These are phyloP conservation scores for Aspergillus sp. DNA, from an alignment of 2,329 filamentous ascomycete genomes.

Conservation along the genomic window DNA sequence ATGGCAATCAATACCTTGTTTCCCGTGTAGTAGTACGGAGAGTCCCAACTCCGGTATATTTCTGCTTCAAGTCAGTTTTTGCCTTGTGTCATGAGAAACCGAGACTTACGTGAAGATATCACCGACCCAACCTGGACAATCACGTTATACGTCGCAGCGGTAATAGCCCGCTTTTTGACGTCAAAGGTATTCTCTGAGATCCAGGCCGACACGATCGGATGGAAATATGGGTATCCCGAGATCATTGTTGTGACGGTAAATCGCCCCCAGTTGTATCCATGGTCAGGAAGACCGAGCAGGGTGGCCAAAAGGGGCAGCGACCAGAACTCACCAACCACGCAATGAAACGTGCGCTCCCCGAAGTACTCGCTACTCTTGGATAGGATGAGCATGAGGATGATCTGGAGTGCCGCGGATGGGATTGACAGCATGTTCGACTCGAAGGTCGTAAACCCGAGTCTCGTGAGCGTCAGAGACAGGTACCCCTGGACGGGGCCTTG, in stretches of 20 bases:
- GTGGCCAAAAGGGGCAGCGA: slow-evolving; percentile 52
- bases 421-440: slow-evolving; percentile 33
- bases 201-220: slow-evolving; percentile 44
- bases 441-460: slow-evolving; percentile 30
- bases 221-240: slow-evolving; percentile 56
- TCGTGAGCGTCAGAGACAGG: slow-evolving; percentile 54
- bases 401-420: slow-evolving; percentile 42
- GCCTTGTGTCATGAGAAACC: no score
- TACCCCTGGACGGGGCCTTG: slow-evolving; percentile 51
- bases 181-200: slow-evolving; percentile 31
- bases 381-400: slow-evolving; percentile 52
- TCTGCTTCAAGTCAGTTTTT: slow-evolving; percentile 24
- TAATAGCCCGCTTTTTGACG: slow-evolving; percentile 30
- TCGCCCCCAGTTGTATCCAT: slow-evolving; percentile 49
- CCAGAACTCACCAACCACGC: slow-evolving; percentile 54
- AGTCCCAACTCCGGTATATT: slow-evolving; percentile 52
- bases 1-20: slow-evolving; percentile 57
- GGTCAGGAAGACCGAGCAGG: slow-evolving; percentile 46
- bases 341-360: slow-evolving; percentile 54
- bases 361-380: slow-evolving; percentile 52
- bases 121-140: slow-evolving; percentile 32
- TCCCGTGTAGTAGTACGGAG: slow-evolving; percentile 55
- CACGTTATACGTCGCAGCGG: slow-evolving; percentile 35
- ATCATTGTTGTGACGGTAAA: slow-evolving; percentile 53
- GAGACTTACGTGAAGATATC: slow-evolving; percentile 28